Evolutionary conservation across 768 basidiomycete genomes (phyloP), one percentile per base, ranked within the genome.

Genomic region (Cubamyces sp.): DNA sequence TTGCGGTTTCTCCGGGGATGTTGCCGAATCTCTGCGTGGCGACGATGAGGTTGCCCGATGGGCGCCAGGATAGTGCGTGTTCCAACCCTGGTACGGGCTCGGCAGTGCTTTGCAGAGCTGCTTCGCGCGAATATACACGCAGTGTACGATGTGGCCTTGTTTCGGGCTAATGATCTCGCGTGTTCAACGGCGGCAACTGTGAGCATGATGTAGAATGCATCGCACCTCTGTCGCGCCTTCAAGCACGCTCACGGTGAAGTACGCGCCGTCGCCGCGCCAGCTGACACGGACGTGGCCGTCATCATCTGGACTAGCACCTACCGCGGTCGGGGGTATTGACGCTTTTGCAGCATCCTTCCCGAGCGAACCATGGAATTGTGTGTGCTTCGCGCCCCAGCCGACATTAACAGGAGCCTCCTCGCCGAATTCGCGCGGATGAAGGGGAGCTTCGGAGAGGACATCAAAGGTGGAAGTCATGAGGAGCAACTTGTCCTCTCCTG

Each of bases 301-400:
- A 66, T 98, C 94, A 63, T 87, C 85, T 3, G 87, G 87, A 65
- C 85, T 87, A 8, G 79, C 76, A 21, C 83, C 82, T 19, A 84
- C 76, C 34, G 75, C 70, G 39, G 75, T 68, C 16, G 75, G 66
- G 14, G 73, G 64, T 5, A 82, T 76, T 26, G 64, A 65, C 26
- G 82, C 79, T 64, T 85, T 83, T 0, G 93, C 92, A 23, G 91
- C 90, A 1, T 83, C 77, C 73, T 98, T 98, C 18, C 97, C 96
- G 4, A 94, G 79, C 0, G 95, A 96, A 11, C 97, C 97, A 67
- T 98, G 95, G 72, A 99, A 99, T 70, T 99, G 97, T 0, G 97
- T 98, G 72, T 91, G 83, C 70, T 96, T 96, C 1, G 92, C 91
- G 42, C 97, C 97, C 97, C 97, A 99, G 16, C 97, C 97, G 61